Percentiles rank a stretch among this genome's conserved stretches.
Evolutionary conservation across 2,329 filamentous ascomycete genomes (phyloP).

Genomic region (Neobulgaria alba): DNA sequence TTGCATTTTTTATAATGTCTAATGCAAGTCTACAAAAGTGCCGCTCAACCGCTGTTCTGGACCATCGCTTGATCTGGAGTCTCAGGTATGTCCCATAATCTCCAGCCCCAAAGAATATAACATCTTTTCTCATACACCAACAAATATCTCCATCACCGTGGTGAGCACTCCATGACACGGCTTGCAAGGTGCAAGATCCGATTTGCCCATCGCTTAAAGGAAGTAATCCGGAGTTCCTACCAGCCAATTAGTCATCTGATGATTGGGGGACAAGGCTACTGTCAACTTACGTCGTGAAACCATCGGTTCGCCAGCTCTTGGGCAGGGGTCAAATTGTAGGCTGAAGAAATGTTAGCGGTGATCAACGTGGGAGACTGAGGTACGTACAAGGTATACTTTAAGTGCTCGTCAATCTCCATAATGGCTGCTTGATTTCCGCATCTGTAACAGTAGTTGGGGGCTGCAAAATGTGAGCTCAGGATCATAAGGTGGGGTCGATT

Average conservation of each 20-base stretch:
- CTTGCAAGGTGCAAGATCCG: background rate
- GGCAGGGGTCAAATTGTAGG: slow-evolving; percentile 98
- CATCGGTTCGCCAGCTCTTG: slow-evolving; percentile 95
- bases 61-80: slow-evolving; percentile 4
- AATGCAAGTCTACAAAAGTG: slow-evolving; percentile 27
- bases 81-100: slow-evolving; percentile 9
- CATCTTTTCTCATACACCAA: slow-evolving; percentile 17
- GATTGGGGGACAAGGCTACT: background rate
- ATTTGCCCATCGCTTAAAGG: slow-evolving; percentile 53
- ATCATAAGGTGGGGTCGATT: background rate
- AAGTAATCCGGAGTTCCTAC: slow-evolving; percentile 92
- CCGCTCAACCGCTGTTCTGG: slow-evolving; percentile 8
- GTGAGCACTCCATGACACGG: background rate
- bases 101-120: slow-evolving; percentile 9
- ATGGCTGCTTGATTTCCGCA: slow-evolving; percentile 99
- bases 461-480: slow-evolving; percentile 35
- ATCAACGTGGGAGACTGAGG: background rate
- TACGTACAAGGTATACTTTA: slow-evolving; percentile 98
- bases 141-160: slow-evolving; percentile 1
- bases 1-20: slow-evolving; percentile 26
- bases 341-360: slow-evolving; percentile 42
- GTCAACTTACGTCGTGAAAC: slow-evolving; percentile 73
- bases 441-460: slow-evolving; percentile 94
- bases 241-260: slow-evolving; percentile 7
- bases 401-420: slow-evolving; percentile 99